Conservation (phyloP, 2,329 filamentous ascomycete species). For the Fragosphaeria purpurea region DNA sequence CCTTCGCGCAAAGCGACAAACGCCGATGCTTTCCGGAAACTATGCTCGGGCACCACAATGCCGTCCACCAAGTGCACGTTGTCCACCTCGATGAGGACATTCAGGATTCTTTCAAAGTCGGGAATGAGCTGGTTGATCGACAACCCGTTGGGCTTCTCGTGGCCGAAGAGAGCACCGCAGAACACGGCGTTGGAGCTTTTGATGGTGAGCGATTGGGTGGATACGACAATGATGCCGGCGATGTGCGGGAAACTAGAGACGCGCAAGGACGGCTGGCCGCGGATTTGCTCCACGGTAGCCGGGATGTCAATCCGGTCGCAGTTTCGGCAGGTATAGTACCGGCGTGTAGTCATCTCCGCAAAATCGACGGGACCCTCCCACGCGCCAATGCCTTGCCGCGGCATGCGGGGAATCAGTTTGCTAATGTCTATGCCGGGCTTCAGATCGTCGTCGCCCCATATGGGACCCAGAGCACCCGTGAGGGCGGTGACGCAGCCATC, state of each 20-base stretch:
- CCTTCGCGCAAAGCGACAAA: conserved; percentile 76
- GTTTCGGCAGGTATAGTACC: conserved; percentile 78
- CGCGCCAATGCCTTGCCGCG: conserved; percentile 61
- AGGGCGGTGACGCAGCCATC: conserved; percentile 62
- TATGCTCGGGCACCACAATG: conserved; percentile 94
- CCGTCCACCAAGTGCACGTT: conserved; percentile 75
- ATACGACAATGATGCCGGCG: conserved; percentile 88
- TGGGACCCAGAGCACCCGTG: conserved; percentile 67
- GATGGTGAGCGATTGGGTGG: conserved; percentile 66
- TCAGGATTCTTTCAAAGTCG: conserved; percentile 73
- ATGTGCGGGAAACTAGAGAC: conserved; percentile 96
- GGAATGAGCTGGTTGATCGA: conserved; percentile 74
- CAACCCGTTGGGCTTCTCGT: conserved; percentile 72
- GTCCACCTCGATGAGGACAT: conserved; percentile 77
- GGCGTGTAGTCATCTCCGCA: conserved; percentile 58
- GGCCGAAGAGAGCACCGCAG: conserved; percentile 82
- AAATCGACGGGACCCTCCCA: conserved; percentile 69
- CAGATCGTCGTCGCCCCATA: conserved; percentile 69
- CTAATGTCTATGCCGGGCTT: conserved; percentile 63
- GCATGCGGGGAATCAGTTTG: conserved; percentile 70
- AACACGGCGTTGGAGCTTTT: conserved; percentile 94
- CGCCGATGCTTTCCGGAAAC: conserved; percentile 80
- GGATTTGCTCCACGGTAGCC: conserved; percentile 65
- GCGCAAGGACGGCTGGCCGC: conserved; percentile 60
- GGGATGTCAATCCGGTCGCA: conserved; percentile 72